phyloP scores from a whole-genome alignment of 345 rosid genomes.

The Xanthoceras sorbifolium region DNA sequence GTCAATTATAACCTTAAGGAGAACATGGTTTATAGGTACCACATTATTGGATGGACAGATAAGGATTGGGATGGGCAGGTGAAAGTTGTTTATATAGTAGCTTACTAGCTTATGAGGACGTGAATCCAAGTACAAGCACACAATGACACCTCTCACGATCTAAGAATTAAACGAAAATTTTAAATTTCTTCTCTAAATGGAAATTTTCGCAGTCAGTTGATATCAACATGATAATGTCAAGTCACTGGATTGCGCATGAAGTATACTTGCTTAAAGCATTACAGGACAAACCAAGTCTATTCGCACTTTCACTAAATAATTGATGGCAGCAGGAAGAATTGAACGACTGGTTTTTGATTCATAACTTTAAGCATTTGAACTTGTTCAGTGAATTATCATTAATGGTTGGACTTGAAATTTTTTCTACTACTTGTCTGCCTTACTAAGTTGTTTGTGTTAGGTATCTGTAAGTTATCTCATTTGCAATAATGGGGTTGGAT shows the following conservation, averaged over 20 bases:
- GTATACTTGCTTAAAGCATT: constrained; percentile 5
- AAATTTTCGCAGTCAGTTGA: neutral
- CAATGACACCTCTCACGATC: neutral
- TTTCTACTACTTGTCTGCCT: neutral
- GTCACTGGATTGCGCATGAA: neutral
- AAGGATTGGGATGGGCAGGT: neutral
- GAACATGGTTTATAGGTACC: too few species aligned
- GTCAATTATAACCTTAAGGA: too few species aligned
- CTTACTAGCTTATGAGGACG: neutral
- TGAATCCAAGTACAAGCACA: neutral
- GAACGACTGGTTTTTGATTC: neutral
- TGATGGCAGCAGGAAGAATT: neutral
- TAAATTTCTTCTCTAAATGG: neutral
- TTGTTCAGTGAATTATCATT: constrained; percentile 1
- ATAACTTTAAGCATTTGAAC: neutral
- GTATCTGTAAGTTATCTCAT: neutral
- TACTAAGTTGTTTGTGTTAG: neutral
- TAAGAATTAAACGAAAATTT: too few species aligned
- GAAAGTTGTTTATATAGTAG: neutral
- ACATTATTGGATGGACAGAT: too few species aligned
- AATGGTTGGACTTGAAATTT: constrained; percentile 7
- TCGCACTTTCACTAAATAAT: neutral
- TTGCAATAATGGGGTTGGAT: neutral
- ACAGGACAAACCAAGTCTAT: neutral
- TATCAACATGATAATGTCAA: neutral